A percentile compares a stretch with the other conserved stretches of the same genome.
Evolutionary conservation across 2,329 filamentous ascomycete species (phyloP).

Genomic region (Xenosphaeropsis pyriputrescens): DNA sequence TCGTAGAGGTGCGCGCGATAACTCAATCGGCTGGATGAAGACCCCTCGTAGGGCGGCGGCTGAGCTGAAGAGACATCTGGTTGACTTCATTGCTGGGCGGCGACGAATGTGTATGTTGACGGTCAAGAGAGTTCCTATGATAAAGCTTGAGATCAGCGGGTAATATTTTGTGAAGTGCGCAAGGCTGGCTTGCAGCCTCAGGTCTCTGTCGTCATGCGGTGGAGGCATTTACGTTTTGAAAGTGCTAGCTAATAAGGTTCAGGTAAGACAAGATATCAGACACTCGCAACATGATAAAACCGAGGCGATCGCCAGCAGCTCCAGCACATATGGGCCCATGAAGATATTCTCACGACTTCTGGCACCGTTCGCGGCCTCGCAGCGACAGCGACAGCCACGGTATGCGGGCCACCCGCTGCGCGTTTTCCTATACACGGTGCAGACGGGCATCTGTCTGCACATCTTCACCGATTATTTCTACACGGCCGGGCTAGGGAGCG

Average conservation of each 20-base stretch:
- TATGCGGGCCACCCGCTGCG: constrained; percentile 20
- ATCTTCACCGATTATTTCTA: constrained; percentile 46
- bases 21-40: constrained; percentile 25
- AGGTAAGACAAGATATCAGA: too few species aligned
- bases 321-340: not conserved
- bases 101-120: too few species aligned
- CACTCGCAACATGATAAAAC: too few species aligned
- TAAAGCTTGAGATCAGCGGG: too few species aligned
- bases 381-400: not conserved
- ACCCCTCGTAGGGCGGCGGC: constrained; percentile 30
- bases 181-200: too few species aligned
- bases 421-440: constrained; percentile 27
- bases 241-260: too few species aligned
- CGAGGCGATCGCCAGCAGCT: too few species aligned
- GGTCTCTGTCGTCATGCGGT: too few species aligned
- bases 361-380: constrained; percentile 2
- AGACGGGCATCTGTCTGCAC: constrained; percentile 32
- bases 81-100: constrained; percentile 8
- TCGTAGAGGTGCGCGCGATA: constrained; percentile 9
- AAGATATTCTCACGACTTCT: not conserved
- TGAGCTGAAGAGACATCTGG: constrained; percentile 23
- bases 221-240: too few species aligned
- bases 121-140: too few species aligned
- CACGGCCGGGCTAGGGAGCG: constrained; percentile 42
- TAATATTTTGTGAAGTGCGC: too few species aligned